phyloP scores from a whole-genome alignment of 768 basidiomycete genomes.

The Inosperma sp. region DNA sequence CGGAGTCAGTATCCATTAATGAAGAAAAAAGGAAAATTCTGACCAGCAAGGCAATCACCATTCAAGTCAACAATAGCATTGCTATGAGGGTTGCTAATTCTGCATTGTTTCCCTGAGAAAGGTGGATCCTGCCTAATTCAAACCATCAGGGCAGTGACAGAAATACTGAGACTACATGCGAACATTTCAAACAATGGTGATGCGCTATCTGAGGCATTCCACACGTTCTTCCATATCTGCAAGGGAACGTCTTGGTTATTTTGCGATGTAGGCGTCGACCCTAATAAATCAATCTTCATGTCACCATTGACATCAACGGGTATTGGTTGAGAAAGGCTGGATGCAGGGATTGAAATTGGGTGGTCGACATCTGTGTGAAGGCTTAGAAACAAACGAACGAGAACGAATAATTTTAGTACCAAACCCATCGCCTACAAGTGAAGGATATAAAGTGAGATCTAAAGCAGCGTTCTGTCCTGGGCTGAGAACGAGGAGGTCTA shows the following conservation, averaged over 20 bases:
- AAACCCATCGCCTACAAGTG: constrained; percentile 58
- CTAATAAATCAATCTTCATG: constrained; percentile 85
- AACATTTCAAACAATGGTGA: constrained; percentile 66
- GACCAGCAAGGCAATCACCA: constrained; percentile 93
- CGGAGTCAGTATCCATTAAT: neutral
- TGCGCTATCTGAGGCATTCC: constrained; percentile 54
- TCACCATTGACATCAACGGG: constrained; percentile 83
- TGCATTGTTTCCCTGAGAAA: constrained; percentile 64
- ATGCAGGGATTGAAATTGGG: constrained; percentile 54
- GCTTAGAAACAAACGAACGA: neutral
- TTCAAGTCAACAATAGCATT: constrained; percentile 93
- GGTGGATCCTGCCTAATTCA: constrained; percentile 49
- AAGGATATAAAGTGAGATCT: constrained; percentile 68
- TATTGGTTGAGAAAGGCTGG: constrained; percentile 75
- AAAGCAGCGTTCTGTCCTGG: constrained; percentile 48
- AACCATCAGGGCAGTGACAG: neutral
- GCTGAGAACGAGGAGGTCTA: constrained; percentile 89
- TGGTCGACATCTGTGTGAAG: constrained; percentile 33
- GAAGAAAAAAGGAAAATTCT: neutral
- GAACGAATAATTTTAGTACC: constrained; percentile 39
- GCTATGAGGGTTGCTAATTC: constrained; percentile 83
- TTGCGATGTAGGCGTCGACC: constrained; percentile 44
- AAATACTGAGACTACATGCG: constrained; percentile 20
- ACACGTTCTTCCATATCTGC: constrained; percentile 77
- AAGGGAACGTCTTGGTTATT: constrained; percentile 36